phyloP scores from a whole-genome alignment of 768 basidiomycete genomes.

The Dictyophora rubrovolvata region DNA sequence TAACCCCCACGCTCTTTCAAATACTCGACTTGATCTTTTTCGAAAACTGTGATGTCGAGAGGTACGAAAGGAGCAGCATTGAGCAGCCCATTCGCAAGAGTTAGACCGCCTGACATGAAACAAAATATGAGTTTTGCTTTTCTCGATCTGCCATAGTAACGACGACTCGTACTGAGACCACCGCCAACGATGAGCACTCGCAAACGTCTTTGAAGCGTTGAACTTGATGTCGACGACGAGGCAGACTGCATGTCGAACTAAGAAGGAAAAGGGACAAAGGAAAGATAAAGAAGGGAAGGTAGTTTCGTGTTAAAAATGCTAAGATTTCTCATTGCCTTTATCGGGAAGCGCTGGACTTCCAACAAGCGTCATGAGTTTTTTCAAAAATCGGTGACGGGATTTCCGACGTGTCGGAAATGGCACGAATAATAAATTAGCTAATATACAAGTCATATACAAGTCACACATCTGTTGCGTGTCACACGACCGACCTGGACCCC shows the following conservation, averaged over 20 bases:
- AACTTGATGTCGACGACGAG: neutral
- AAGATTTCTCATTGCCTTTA: too few species aligned
- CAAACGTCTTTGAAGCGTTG: neutral
- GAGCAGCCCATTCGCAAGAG: constrained; percentile 5
- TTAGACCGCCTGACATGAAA: neutral
- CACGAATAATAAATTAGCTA: too few species aligned
- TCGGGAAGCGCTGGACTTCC: too few species aligned
- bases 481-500: too few species aligned
- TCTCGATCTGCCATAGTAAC: neutral
- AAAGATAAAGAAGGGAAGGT: neutral
- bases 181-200: constrained; percentile 8
- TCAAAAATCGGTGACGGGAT: too few species aligned
- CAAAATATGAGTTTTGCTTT: neutral
- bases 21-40: constrained; percentile 2
- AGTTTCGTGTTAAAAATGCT: too few species aligned
- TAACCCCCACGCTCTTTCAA: constrained; percentile 7
- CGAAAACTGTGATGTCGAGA: constrained; percentile 5
- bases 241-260: neutral
- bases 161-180: constrained; percentile 2
- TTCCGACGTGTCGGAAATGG: too few species aligned
- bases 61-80: neutral
- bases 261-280: neutral
- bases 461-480: too few species aligned
- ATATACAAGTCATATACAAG: too few species aligned
- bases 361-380: too few species aligned